phyloP scores from a whole-genome alignment of 768 basidiomycete species.

The Rhodosporidiobolus sp. region DNA sequence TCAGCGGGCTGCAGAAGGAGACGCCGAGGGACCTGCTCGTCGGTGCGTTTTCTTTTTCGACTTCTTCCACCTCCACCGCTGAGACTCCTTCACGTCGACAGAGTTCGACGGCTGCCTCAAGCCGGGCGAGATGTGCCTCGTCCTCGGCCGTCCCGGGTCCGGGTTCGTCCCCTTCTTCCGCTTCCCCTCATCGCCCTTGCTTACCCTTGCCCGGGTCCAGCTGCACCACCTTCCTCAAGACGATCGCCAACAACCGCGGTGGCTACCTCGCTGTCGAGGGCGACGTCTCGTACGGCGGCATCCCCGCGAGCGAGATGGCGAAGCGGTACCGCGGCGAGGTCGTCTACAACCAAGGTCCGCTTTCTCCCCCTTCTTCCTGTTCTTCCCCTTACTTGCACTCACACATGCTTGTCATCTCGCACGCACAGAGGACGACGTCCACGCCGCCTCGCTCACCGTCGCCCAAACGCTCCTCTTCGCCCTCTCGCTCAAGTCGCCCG shows the following conservation, averaged over 20 bases:
- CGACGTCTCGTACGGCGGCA: conserved; percentile 69
- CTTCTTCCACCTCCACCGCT: conserved; percentile 54
- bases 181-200: conserved; percentile 45
- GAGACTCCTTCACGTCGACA: conserved; percentile 48
- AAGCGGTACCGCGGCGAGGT: conserved; percentile 64
- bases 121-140: conserved; percentile 63
- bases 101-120: conserved; percentile 64
- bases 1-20: not conserved
- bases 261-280: conserved; percentile 70
- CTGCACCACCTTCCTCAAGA: conserved; percentile 74
- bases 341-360: conserved; percentile 65
- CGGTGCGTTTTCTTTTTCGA: conserved; percentile 50
- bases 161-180: conserved; percentile 46
- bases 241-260: conserved; percentile 67
- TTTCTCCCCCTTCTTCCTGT: too few species aligned
- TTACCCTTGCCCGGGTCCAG: conserved; percentile 56
- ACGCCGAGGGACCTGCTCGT: conserved; percentile 2
- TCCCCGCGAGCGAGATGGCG: conserved; percentile 62
- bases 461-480: conserved; percentile 58
- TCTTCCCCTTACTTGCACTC: too few species aligned
- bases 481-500: conserved; percentile 51
- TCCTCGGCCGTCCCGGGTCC: conserved; percentile 52
- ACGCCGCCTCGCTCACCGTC: conserved; percentile 64
- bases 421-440: conserved; percentile 79
- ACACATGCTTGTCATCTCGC: too few species aligned